phyloP scores from a whole-genome alignment of 768 basidiomycete genomes.

The Mycena pura region DNA sequence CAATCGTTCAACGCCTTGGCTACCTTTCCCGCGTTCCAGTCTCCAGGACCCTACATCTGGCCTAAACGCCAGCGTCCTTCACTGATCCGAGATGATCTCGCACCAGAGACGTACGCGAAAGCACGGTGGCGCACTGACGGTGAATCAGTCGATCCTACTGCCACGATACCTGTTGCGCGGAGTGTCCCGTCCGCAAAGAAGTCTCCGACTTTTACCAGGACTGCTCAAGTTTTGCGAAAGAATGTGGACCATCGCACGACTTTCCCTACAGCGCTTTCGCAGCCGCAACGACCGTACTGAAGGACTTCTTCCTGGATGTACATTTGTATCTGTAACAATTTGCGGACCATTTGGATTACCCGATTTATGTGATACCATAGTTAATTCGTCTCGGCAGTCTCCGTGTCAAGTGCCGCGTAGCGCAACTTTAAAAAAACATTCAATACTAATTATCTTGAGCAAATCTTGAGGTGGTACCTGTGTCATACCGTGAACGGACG shows the following conservation, averaged over 20 bases:
- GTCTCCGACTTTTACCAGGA: not conserved
- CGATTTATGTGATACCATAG: too few species aligned
- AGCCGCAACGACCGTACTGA: not conserved
- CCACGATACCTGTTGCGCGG: conserved; percentile 14
- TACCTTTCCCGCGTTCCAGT: conserved; percentile 28
- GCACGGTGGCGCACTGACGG: conserved; percentile 26
- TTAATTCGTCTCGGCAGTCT: too few species aligned
- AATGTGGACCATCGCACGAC: not conserved
- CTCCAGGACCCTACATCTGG: conserved; percentile 24
- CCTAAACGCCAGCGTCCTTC: conserved; percentile 21
- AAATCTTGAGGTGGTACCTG: too few species aligned
- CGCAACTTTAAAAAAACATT: too few species aligned
- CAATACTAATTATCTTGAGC: too few species aligned
- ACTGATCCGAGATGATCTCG: conserved; percentile 24
- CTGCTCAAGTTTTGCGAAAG: conserved; percentile 6
- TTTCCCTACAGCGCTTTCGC: too few species aligned
- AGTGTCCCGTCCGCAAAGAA: conserved; percentile 1
- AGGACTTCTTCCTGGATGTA: not conserved
- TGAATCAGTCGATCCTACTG: conserved; percentile 3
- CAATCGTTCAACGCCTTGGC: conserved; percentile 33
- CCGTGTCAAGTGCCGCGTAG: too few species aligned
- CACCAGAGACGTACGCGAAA: conserved; percentile 28
- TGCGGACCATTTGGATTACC: not conserved
- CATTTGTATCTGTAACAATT: not conserved
- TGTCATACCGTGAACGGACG: too few species aligned